Base-by-base conservation (phyloP, 495 filamentous ascomycete genomes). In the Eremomyces bilateralis region DNA sequence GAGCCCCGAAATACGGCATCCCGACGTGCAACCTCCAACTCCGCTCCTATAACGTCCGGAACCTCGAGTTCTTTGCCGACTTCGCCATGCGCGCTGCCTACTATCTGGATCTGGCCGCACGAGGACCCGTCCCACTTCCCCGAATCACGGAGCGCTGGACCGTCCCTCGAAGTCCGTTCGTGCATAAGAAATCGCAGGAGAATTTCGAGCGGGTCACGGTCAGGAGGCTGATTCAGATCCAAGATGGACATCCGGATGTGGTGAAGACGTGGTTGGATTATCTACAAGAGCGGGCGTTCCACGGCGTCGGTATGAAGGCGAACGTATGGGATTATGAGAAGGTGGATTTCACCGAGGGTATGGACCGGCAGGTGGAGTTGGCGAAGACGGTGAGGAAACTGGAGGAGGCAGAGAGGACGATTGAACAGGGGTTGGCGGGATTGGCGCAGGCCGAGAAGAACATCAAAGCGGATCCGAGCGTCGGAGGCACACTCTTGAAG, bases 271-370 rank as follows among this genome's bases (percentile, higher is more conserved):
- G 88, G 88, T 55, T 97, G 29, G 84, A 80, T 10, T 95, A 88
- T 42, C 51, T 97, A 42, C 69, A 71, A 52, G 91, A 88, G 56
- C 73, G 92, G 49, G 72, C 76, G 11, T 93, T 85, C 51, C 79
- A 90, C 50, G 88, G 90, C 5, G 73, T 95, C 18, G 88, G 88
- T 47, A 92, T 97, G 84, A 97, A 97, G 64, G 85, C 90, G 17
- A 94, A 97, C 49, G 65, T 95, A 31, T 97, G 76, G 75, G 77
- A 85, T 48, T 76, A 76, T 59, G 70, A 76, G 44, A 67, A 65
- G 38, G 49, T 91, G 38, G 51, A 50, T 8, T 40, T 39, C 2
- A 53, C 27, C 20, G 38, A 47, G 43, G 41, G 41, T 29, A 41
- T 54, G 38, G 53, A 54, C 18, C 33, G 27, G 16, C 40, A 47